Evolutionary conservation across 2,329 filamentous ascomycete genomes (phyloP), one percentile per base, ranked within the genome.

Genomic region (Taxawa tesnikishii): DNA sequence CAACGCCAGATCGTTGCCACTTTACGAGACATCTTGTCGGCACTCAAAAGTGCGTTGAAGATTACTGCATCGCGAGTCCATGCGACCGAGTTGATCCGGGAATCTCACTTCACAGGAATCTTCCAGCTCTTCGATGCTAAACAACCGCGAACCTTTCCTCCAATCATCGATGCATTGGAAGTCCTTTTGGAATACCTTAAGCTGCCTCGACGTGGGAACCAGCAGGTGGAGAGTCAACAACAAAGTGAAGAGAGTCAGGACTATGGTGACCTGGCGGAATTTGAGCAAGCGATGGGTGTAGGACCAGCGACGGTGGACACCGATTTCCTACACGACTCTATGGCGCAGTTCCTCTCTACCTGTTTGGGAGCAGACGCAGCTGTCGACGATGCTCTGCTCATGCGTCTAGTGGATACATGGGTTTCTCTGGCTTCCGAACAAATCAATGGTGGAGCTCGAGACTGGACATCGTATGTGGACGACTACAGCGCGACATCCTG

Each of bases 231-330:
- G 15, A 43, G 43, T 4, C 54, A 59, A 26, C 32, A 41, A 13
- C 41, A 32, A 9, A 68, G 61, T 33, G 72, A 76, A 32, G 74
- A 78, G 32, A 77, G 73, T 40, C 74, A 78, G 46, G 73, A 77
- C 28, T 77, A 73, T 43, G 73, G 73, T 17, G 70, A 73, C 37
- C 71, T 66, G 55, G 56, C 63, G 14, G 70, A 61, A 13, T 55
- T 75, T 30, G 64, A 70, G 35, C 64, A 67, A 19, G 33, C 46
- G 7, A 25, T 18, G 3, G 16, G 8, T 5, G 15, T 15, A 6
- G 31, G 18, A 18, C 28, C 13, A 13, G 38, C 13, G n/a, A 28
- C 10, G 6, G 31, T 30, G 15, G 45, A 65, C 18, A 47, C 64
- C 15, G 53, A 56, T 12, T 53, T 58, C 16, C 50, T 73, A 19